A percentile compares a stretch with the other conserved stretches of the same genome.
Evolutionary conservation across 73 alveolate species (phyloP).

Genomic region (Halteria grandinella): DNA sequence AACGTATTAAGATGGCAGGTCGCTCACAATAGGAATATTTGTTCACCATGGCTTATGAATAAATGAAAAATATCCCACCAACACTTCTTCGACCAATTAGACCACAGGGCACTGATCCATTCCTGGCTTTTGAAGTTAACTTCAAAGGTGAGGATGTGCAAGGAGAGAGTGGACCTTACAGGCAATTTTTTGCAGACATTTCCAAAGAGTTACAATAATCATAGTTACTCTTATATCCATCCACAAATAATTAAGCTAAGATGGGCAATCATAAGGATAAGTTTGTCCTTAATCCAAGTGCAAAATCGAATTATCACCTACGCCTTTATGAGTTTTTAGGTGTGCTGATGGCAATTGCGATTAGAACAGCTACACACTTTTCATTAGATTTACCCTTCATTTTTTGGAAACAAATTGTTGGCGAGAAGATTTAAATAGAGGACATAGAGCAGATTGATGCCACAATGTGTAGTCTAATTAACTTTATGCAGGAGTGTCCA

Average conservation of each 20-base stretch:
- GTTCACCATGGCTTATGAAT: slow-evolving; percentile 86
- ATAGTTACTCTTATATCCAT: too few relatives aligned
- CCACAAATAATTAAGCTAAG: not conserved
- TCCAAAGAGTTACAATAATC: slow-evolving; percentile 90
- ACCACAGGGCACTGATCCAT: slow-evolving; percentile 96
- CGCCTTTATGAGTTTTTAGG: slow-evolving; percentile 96
- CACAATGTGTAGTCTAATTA: slow-evolving; percentile 83
- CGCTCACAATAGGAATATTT: slow-evolving; percentile 63
- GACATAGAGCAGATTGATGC: slow-evolving; percentile 93
- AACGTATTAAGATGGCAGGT: slow-evolving; percentile 84
- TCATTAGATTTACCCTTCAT: slow-evolving; percentile 93
- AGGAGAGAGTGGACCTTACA: slow-evolving; percentile 98
- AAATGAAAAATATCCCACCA: slow-evolving; percentile 77
- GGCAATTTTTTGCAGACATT: slow-evolving; percentile 97
- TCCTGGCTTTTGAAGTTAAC: slow-evolving; percentile 90
- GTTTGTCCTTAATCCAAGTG: slow-evolving; percentile 88
- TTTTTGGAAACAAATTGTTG: slow-evolving; percentile 96
- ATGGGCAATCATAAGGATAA: slow-evolving; percentile 87
- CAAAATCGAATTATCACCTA: slow-evolving; percentile 73
- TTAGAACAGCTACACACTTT: slow-evolving; percentile 96
- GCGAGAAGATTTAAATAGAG: slow-evolving; percentile 85
- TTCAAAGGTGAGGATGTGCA: slow-evolving; percentile 97
- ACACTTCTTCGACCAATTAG: slow-evolving; percentile 83
- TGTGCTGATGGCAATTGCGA: slow-evolving; percentile 96
- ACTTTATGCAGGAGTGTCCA: slow-evolving; percentile 68